phyloP scores from a whole-genome alignment of 1,284 basidiomycete genomes.

The Crucibulum parvulum region DNA sequence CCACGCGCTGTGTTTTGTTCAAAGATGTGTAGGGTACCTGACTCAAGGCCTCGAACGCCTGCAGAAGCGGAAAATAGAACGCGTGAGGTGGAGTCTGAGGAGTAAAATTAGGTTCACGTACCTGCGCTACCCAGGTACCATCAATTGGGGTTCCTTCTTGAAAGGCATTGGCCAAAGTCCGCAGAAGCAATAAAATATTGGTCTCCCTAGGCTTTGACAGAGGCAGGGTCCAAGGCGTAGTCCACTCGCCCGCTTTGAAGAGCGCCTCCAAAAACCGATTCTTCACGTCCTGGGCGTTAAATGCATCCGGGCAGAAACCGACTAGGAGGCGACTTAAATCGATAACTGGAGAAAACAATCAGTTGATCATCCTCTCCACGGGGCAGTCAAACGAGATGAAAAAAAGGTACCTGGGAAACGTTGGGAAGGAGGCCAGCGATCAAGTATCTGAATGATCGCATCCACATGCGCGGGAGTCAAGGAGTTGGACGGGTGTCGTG shows the following conservation, averaged over 20 bases:
- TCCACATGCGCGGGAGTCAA: slow-evolving; percentile 63
- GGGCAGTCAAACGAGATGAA: not conserved
- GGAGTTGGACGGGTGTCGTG: slow-evolving; percentile 34
- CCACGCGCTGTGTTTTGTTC: slow-evolving; percentile 75
- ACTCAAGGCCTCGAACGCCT: slow-evolving; percentile 64
- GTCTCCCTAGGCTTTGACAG: slow-evolving; percentile 80
- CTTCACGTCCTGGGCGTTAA: slow-evolving; percentile 52
- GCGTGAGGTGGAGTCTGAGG: not conserved
- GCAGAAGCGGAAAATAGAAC: slow-evolving; percentile 5
- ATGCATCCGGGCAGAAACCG: slow-evolving; percentile 66
- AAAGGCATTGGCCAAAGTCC: slow-evolving; percentile 85
- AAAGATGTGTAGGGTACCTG: slow-evolving; percentile 60
- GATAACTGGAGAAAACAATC: slow-evolving; percentile 64
- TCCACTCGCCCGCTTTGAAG: slow-evolving; percentile 78
- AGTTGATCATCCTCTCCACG: not conserved
- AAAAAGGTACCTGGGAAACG: slow-evolving; percentile 81
- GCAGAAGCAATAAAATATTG: slow-evolving; percentile 85
- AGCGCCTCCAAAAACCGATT: slow-evolving; percentile 66
- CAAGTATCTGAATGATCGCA: slow-evolving; percentile 69
- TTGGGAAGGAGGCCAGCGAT: slow-evolving; percentile 81
- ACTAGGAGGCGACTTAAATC: slow-evolving; percentile 85
- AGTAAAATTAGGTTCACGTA: slow-evolving; percentile 32
- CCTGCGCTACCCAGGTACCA: slow-evolving; percentile 58
- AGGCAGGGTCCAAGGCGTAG: slow-evolving; percentile 55
- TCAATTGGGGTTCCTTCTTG: slow-evolving; percentile 56